These are phyloP conservation scores for Parietaria judaica DNA, from an alignment of 306 rosid genomes.

Conservation along the genomic window DNA sequence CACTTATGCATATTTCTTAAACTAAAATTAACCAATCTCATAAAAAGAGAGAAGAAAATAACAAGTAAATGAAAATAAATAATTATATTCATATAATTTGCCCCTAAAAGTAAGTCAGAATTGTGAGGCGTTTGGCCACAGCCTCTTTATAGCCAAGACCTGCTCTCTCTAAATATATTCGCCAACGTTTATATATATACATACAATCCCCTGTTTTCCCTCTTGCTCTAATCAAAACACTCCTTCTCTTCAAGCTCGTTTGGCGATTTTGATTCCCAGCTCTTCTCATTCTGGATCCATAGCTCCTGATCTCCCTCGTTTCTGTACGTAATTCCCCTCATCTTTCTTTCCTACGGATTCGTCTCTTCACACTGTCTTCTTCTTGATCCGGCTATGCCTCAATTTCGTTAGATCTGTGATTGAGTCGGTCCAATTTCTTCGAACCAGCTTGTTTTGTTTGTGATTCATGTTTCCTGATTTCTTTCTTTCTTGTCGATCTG, in stretches of 20 bases:
- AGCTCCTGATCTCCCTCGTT: slow-evolving; percentile 18
- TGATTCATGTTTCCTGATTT: neutral
- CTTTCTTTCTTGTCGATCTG: slow-evolving; percentile 18
- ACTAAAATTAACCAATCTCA: too few relatives aligned
- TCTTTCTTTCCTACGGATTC: slow-evolving; percentile 2
- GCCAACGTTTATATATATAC: neutral
- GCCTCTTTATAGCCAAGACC: slow-evolving; percentile 6
- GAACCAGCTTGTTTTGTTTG: slow-evolving; percentile 3
- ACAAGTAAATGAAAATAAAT: too few relatives aligned
- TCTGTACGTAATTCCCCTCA: slow-evolving; percentile 15
- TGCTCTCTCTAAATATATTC: slow-evolving; percentile 5
- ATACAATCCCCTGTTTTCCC: neutral
- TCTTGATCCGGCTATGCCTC: slow-evolving; percentile 25
- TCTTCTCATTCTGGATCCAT: slow-evolving; percentile 4
- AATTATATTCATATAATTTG: too few relatives aligned
- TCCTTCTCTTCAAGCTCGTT: neutral
- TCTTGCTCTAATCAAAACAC: slow-evolving; percentile 2
- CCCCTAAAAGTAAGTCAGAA: too few relatives aligned
- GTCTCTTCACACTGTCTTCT: slow-evolving; percentile 1
- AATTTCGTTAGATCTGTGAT: slow-evolving; percentile 41
- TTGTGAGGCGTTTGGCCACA: neutral
- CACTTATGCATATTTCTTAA: too few relatives aligned
- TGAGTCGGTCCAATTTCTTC: neutral
- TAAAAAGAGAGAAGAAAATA: too few relatives aligned
- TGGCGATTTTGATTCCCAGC: neutral